These are phyloP conservation scores for Malbranchea cinnamomea DNA, from an alignment of 2,329 filamentous ascomycete species.

Conservation along the genomic window DNA sequence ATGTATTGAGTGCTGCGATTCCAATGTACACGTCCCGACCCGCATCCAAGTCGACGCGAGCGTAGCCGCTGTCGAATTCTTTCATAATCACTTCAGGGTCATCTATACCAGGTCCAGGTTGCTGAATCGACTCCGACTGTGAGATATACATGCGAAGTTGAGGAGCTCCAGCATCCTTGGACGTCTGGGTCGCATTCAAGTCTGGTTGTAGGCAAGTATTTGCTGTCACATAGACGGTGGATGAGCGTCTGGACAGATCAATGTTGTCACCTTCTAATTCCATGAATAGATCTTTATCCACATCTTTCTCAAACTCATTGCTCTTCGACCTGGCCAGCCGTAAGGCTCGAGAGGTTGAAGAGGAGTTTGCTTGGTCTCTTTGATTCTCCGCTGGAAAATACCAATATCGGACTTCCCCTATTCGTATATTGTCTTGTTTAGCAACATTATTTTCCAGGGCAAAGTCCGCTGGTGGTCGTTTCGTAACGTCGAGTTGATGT, in stretches of 20 bases:
- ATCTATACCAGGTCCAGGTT: slow-evolving; percentile 46
- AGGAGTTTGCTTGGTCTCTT: slow-evolving; percentile 30
- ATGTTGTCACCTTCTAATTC: slow-evolving; percentile 12
- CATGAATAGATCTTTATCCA: slow-evolving; percentile 7
- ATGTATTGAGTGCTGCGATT: slow-evolving; percentile 53
- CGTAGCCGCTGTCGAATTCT: slow-evolving; percentile 54
- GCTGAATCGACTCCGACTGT: slow-evolving; percentile 44
- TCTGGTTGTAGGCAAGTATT: slow-evolving; percentile 72
- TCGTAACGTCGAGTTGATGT: slow-evolving; percentile 37
- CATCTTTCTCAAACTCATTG: slow-evolving; percentile 9
- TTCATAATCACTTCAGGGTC: slow-evolving; percentile 28
- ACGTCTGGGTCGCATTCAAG: slow-evolving; percentile 33
- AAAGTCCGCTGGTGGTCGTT: slow-evolving; percentile 36
- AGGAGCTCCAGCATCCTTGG: slow-evolving; percentile 37
- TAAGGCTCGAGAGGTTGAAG: slow-evolving; percentile 22
- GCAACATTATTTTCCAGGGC: slow-evolving; percentile 51
- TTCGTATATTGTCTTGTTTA: slow-evolving; percentile 41
- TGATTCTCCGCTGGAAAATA: slow-evolving; percentile 44
- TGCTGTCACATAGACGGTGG: slow-evolving; percentile 60
- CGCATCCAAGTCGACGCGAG: slow-evolving; percentile 44
- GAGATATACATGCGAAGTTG: slow-evolving; percentile 72
- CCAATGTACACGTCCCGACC: slow-evolving; percentile 60
- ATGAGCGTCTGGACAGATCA: slow-evolving; percentile 19
- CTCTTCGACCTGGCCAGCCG: slow-evolving; percentile 15
- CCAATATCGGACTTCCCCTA: slow-evolving; percentile 50